These are phyloP conservation scores for Casuarina cunninghamiana DNA, from an alignment of 306 rosid genomes.

Conservation along the genomic window DNA sequence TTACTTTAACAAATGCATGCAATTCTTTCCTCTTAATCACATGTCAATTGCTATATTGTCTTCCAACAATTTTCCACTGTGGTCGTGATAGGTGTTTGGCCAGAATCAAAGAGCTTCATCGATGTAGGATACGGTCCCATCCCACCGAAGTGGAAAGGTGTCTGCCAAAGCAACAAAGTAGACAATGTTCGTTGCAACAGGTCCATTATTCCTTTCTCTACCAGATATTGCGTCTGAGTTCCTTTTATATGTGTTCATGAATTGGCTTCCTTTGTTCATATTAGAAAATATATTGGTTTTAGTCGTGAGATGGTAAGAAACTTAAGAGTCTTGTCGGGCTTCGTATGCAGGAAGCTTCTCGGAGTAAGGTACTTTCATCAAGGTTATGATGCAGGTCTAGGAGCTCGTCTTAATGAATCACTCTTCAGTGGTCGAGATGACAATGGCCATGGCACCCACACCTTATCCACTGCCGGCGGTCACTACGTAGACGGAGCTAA, in stretches of 20 bases:
- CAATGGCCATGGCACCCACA: constrained; percentile 84
- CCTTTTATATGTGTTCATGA: too few species aligned
- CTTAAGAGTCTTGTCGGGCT: not conserved
- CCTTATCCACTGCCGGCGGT: constrained; percentile 90
- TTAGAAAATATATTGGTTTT: too few species aligned
- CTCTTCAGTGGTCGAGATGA: constrained; percentile 43
- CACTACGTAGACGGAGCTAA: constrained; percentile 42
- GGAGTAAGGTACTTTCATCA: constrained; percentile 75
- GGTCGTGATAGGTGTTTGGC: constrained; percentile 59
- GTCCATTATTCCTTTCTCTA: constrained; percentile 25
- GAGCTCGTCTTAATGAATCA: not conserved
- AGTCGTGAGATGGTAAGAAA: too few species aligned
- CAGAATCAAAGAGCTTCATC: constrained; percentile 65
- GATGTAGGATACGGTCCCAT: constrained; percentile 63
- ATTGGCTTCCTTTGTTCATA: too few species aligned
- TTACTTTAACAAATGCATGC: too few species aligned
- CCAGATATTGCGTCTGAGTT: too few species aligned
- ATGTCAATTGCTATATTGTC: too few species aligned
- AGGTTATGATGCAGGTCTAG: constrained; percentile 32
- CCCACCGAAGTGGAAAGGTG: constrained; percentile 66
- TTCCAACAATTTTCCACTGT: too few species aligned
- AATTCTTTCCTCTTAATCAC: too few species aligned
- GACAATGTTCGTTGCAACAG: constrained; percentile 51
- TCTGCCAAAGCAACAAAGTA: constrained; percentile 36
- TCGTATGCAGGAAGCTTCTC: constrained; percentile 59